A percentile compares a stretch with the other conserved stretches of the same genome.
Evolutionary conservation across 78 protist species (phyloP).

Genomic region (Creolimax fragrantissima): DNA sequence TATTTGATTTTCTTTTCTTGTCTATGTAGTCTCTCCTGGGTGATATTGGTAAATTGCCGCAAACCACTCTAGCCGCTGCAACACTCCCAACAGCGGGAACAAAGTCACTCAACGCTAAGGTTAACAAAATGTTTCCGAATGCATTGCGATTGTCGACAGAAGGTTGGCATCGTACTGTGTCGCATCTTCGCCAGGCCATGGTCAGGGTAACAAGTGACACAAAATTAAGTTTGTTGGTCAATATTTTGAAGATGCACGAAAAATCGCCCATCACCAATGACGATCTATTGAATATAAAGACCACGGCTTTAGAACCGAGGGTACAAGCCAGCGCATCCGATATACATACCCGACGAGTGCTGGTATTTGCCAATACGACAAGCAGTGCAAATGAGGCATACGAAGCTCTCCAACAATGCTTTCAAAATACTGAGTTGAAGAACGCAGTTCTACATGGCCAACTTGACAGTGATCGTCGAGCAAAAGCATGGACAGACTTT

Average conservation of each 20-base stretch:
- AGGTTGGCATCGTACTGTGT: background rate
- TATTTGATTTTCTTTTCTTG: background rate
- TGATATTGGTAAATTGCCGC: background rate
- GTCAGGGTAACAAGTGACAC: background rate
- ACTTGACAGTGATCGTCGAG: slow-evolving; percentile 23
- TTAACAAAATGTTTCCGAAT: background rate
- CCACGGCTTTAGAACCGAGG: slow-evolving; percentile 24
- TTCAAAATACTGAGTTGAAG: background rate
- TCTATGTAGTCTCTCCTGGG: background rate
- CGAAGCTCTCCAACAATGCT: slow-evolving; percentile 19
- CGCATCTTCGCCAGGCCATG: background rate
- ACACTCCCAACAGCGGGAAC: background rate
- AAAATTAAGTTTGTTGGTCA: slow-evolving; percentile 60
- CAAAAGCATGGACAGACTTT: slow-evolving; percentile 13
- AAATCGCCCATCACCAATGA: background rate
- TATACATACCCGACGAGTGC: background rate
- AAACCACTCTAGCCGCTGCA: background rate
- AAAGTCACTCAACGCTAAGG: background rate
- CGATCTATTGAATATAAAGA: background rate
- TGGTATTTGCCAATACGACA: slow-evolving; percentile 33
- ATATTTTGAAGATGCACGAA: slow-evolving; percentile 31
- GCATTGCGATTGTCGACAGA: background rate
- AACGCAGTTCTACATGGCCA: slow-evolving; percentile 1
- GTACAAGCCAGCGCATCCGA: background rate
- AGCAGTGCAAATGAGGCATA: background rate